phyloP scores from a whole-genome alignment of 2,329 filamentous ascomycete genomes.

The Huntiella moniliformis region DNA sequence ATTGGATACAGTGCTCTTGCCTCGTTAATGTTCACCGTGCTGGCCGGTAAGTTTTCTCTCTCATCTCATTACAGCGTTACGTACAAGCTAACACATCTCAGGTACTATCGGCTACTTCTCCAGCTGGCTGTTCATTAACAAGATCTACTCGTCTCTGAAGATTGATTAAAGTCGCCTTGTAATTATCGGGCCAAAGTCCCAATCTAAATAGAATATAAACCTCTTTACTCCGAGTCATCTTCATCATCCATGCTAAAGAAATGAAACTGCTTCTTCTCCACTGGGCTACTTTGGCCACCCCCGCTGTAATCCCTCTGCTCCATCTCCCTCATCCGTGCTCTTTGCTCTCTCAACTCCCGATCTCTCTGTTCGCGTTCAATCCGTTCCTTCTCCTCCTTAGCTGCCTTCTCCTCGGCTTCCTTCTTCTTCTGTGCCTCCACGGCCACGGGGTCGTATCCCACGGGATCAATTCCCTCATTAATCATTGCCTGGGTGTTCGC shows the following conservation, averaged over 20 bases:
- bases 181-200: background rate
- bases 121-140: conserved; percentile 83
- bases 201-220: background rate
- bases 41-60: conserved; percentile 54
- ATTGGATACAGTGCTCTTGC: conserved; percentile 82
- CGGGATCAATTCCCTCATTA: conserved; percentile 43
- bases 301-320: conserved; percentile 20
- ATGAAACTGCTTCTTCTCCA: conserved; percentile 35
- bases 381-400: conserved; percentile 28
- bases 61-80: too few species aligned
- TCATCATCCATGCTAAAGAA: conserved; percentile 35
- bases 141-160: conserved; percentile 96
- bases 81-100: conserved; percentile 21
- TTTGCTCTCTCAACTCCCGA: conserved; percentile 22
- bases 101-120: conserved; percentile 91
- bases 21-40: conserved; percentile 77
- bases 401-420: conserved; percentile 30
- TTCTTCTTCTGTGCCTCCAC: conserved; percentile 32
- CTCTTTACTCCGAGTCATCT: conserved; percentile 19
- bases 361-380: conserved; percentile 28
- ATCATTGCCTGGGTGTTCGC: conserved; percentile 42
- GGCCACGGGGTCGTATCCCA: conserved; percentile 36
- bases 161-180: conserved; percentile 47
- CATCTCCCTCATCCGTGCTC: conserved; percentile 23
- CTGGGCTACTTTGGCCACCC: conserved; percentile 15